Evolutionary conservation across 495 filamentous ascomycete species (phyloP).

Genomic region (Talaromyces stipitatus): DNA sequence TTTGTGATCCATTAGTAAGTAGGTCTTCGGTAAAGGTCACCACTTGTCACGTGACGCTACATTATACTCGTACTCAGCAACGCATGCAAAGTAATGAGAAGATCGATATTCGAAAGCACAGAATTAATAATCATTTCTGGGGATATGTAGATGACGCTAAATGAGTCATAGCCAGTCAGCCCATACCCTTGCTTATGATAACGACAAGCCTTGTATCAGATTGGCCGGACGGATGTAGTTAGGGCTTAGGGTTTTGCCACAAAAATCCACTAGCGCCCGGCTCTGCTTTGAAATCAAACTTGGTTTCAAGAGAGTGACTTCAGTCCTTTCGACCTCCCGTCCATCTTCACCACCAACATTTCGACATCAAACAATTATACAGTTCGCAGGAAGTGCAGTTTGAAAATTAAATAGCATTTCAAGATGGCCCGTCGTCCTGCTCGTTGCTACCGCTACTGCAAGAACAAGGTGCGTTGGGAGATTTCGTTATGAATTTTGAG

Average conservation of each 20-base stretch:
- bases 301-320: slow-evolving; percentile 20
- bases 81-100: neutral
- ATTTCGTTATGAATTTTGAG: slow-evolving; percentile 23
- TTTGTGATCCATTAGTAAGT: neutral
- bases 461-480: slow-evolving; percentile 84
- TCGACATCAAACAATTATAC: slow-evolving; percentile 5
- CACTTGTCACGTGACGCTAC: neutral
- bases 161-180: neutral
- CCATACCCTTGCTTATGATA: neutral
- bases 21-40: neutral
- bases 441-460: slow-evolving; percentile 99
- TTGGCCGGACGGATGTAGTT: slow-evolving; percentile 4
- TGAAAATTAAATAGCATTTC: slow-evolving; percentile 49
- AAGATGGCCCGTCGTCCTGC: slow-evolving; percentile 98
- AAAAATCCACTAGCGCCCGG: slow-evolving; percentile 21
- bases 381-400: slow-evolving; percentile 49
- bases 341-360: slow-evolving; percentile 27
- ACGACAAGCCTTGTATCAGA: neutral
- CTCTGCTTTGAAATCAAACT: slow-evolving; percentile 45
- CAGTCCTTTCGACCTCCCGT: slow-evolving; percentile 29
- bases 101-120: neutral
- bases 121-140: neutral
- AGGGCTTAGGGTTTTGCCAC: slow-evolving; percentile 45
- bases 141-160: neutral
- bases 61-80: neutral